These are phyloP conservation scores for Dothistroma pini DNA, from an alignment of 2,329 filamentous ascomycete genomes.

Conservation along the genomic window DNA sequence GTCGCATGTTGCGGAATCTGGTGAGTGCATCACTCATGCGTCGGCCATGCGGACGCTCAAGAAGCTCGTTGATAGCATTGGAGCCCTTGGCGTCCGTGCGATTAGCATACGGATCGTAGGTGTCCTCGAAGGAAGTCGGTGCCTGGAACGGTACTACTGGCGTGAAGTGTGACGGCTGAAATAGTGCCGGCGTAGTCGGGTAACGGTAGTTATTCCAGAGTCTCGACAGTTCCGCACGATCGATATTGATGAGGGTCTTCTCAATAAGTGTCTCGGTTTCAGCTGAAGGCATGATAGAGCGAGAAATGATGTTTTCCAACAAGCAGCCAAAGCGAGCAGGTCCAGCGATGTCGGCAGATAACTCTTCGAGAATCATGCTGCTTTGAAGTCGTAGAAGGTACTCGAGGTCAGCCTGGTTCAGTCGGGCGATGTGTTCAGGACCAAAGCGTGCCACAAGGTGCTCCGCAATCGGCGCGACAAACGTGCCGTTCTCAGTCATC, in stretches of 20 bases:
- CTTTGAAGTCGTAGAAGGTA: slow-evolving; percentile 60
- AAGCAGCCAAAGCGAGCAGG: slow-evolving; percentile 60
- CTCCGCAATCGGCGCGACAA: slow-evolving; percentile 57
- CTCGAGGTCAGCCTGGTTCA: slow-evolving; percentile 52
- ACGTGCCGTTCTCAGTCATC: slow-evolving; percentile 63
- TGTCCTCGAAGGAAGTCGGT: slow-evolving; percentile 67
- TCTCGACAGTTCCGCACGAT: slow-evolving; percentile 45
- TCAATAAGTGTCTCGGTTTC: slow-evolving; percentile 56
- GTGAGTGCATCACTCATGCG: slow-evolving; percentile 71
- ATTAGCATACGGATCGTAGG: slow-evolving; percentile 84
- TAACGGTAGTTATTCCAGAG: slow-evolving; percentile 60
- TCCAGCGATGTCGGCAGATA: slow-evolving; percentile 53
- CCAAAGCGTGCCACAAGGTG: slow-evolving; percentile 59
- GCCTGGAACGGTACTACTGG: slow-evolving; percentile 44
- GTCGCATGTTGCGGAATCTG: slow-evolving; percentile 89
- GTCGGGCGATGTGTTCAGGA: slow-evolving; percentile 55
- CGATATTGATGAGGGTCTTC: slow-evolving; percentile 54
- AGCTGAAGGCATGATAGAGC: slow-evolving; percentile 52
- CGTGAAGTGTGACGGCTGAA: slow-evolving; percentile 52
- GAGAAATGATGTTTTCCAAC: slow-evolving; percentile 55
- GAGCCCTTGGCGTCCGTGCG: slow-evolving; percentile 93
- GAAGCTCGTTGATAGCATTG: slow-evolving; percentile 79
- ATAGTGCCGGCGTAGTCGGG: slow-evolving; percentile 40
- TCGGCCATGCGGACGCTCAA: slow-evolving; percentile 75
- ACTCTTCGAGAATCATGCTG: slow-evolving; percentile 46